These are phyloP conservation scores for Micractinium sp. DNA, from an alignment of 139 green algal genomes.

Conservation along the genomic window DNA sequence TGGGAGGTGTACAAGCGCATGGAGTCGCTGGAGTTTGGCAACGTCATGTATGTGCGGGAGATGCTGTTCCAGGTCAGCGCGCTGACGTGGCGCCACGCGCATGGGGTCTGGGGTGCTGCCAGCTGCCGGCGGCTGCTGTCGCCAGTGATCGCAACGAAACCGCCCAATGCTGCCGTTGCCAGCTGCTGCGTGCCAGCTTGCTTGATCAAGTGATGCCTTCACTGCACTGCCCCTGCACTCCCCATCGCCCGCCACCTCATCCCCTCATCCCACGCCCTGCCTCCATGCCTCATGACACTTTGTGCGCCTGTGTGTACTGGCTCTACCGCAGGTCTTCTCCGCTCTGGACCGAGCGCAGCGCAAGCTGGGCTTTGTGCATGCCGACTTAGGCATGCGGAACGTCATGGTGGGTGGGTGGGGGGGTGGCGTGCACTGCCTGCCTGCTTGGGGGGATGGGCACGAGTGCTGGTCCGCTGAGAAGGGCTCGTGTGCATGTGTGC, in stretches of 20 bases:
- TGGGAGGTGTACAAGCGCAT: conserved; percentile 49
- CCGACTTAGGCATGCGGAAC: conserved; percentile 52
- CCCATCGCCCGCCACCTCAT: no score
- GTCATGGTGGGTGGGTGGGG: conserved; percentile 38
- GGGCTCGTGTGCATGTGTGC: no score
- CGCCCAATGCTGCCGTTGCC: no score
- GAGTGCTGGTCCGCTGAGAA: no score
- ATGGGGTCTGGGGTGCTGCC: background rate
- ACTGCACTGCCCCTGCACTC: background rate
- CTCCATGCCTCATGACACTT: no score
- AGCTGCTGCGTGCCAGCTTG: no score
- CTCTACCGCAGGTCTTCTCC: conserved; percentile 26
- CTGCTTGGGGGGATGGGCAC: no score
- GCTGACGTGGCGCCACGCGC: background rate
- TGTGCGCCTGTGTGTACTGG: no score
- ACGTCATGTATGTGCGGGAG: conserved; percentile 51
- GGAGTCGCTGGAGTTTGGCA: conserved; percentile 37
- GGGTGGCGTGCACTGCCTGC: no score
- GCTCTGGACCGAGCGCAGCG: conserved; percentile 49
- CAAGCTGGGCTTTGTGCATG: conserved; percentile 50
- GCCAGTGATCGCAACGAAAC: background rate
- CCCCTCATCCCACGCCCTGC: no score
- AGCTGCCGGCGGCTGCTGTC: background rate
- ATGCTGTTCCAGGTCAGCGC: conserved; percentile 47
- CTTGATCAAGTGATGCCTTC: background rate